These are phyloP conservation scores for Quercus bicolor DNA, from an alignment of 306 rosid species.

Conservation along the genomic window DNA sequence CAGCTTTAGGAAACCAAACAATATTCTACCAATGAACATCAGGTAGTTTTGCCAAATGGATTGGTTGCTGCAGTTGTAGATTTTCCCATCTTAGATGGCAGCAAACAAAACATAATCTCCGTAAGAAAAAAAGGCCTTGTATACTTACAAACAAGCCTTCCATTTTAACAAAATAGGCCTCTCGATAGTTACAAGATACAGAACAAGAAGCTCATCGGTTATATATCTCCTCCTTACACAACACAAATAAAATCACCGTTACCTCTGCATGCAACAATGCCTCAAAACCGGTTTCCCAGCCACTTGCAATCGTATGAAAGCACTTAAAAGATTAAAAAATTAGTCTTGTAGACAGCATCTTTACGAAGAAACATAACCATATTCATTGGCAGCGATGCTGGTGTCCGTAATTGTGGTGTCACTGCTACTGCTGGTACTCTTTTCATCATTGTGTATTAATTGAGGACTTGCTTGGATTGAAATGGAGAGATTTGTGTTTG, in stretches of 20 bases:
- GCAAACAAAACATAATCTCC: too few species aligned
- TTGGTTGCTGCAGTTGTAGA: too few species aligned
- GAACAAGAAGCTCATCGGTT: not conserved
- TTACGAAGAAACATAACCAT: conserved; percentile 35
- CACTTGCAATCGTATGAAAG: not conserved
- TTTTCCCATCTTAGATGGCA: too few species aligned
- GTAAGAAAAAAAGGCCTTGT: too few species aligned
- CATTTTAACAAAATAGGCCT: not conserved
- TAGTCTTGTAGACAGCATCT: conserved; percentile 6
- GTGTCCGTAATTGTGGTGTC: conserved; percentile 66
- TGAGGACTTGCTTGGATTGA: conserved; percentile 45
- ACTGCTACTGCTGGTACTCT: conserved; percentile 43
- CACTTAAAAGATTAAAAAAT: conserved; percentile 1
- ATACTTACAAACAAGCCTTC: not conserved
- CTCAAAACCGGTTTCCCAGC: conserved; percentile 17
- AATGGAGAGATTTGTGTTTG: conserved; percentile 59
- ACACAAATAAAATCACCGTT: not conserved
- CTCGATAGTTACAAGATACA: not conserved
- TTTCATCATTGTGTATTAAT: conserved; percentile 25
- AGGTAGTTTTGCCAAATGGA: too few species aligned
- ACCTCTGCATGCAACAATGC: not conserved
- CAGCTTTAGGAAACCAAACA: too few species aligned
- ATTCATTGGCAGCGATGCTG: conserved; percentile 33
- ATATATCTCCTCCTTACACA: not conserved
- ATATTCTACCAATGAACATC: too few species aligned